Evolutionary conservation across 306 rosid species (phyloP).

Genomic region (Dryas octopetala): DNA sequence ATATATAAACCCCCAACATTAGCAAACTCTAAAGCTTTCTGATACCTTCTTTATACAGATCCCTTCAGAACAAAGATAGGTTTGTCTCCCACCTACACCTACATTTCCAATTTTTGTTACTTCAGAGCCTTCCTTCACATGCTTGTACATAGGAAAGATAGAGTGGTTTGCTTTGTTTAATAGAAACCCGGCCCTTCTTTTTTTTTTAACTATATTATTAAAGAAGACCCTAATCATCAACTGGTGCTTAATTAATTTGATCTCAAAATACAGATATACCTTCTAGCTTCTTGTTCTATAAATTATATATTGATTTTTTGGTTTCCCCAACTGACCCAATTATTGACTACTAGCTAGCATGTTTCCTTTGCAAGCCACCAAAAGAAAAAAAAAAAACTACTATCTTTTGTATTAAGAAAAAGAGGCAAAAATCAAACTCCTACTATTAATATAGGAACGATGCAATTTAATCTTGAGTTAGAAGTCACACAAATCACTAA

Average conservation of each 20-base stretch:
- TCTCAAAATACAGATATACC: neutral
- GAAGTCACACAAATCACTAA: too few relatives aligned
- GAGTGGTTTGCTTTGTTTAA: slow-evolving; percentile 8
- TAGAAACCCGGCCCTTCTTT: neutral
- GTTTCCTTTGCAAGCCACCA: neutral
- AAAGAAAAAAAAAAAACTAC: neutral
- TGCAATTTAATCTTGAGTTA: too few relatives aligned
- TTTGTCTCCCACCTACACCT: slow-evolving; percentile 14
- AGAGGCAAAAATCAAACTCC: too few relatives aligned
- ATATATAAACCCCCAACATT: slow-evolving; percentile 1
- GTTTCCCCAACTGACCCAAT: neutral
- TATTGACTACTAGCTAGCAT: neutral
- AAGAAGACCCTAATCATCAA: neutral
- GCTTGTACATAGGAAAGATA: neutral
- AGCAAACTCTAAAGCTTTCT: slow-evolving; percentile 12
- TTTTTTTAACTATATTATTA: neutral
- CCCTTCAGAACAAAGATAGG: slow-evolving; percentile 21
- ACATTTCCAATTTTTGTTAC: slow-evolving; percentile 5
- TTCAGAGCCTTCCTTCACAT: neutral
- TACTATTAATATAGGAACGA: too few relatives aligned
- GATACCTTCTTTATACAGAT: slow-evolving; percentile 15
- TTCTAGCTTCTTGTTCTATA: neutral
- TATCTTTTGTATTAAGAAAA: too few relatives aligned
- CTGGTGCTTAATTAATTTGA: neutral
- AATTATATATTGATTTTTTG: neutral